A percentile compares a stretch with the other conserved stretches of the same genome.
Conservation (phyloP, 108 stramenopile species). For the Aurantiochytrium sp. region DNA sequence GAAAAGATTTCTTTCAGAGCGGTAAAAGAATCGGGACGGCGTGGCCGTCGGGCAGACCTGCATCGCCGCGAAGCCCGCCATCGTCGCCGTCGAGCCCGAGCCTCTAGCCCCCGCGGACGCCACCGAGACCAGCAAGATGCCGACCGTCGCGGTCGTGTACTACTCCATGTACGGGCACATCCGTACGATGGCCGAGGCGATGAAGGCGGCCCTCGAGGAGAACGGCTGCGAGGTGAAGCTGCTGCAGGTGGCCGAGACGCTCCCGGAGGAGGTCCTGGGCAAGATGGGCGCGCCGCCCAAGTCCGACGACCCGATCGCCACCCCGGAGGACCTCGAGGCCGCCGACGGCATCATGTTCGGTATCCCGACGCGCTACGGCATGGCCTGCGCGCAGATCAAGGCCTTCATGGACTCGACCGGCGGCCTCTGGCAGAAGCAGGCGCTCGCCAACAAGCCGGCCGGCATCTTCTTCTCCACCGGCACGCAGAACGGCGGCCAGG, state of each 20-base stretch:
- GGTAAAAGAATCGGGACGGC: too few relatives aligned
- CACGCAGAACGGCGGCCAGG: conserved; percentile 68
- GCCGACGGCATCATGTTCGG: conserved; percentile 71
- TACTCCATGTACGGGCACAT: conserved; percentile 66
- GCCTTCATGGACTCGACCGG: conserved; percentile 67
- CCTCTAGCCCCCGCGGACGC: too few relatives aligned
- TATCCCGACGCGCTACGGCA: conserved; percentile 64
- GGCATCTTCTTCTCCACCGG: conserved; percentile 61
- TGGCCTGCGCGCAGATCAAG: conserved; percentile 67
- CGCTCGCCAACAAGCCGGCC: conserved; percentile 64
- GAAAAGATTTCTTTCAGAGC: too few relatives aligned
- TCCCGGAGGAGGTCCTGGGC: conserved; percentile 45
- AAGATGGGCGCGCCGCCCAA: conserved; percentile 67
- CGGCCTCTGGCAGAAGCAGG: conserved; percentile 63
- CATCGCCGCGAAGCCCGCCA: too few relatives aligned
- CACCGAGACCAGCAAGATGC: too few relatives aligned
- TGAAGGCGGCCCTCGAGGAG: conserved; percentile 58
- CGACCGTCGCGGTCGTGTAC: conserved; percentile 49
- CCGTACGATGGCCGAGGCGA: conserved; percentile 44
- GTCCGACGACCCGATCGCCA: conserved; percentile 51
- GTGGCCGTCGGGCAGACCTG: too few relatives aligned
- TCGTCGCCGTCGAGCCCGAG: too few relatives aligned
- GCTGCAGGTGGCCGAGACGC: conserved; percentile 63
- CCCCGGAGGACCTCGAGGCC: conserved; percentile 51
- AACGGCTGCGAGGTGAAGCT: conserved; percentile 53